Evolutionary conservation across 768 basidiomycete species (phyloP), one percentile per base, ranked within the genome.

Genomic region (Chalciporus sphaerocephalus): DNA sequence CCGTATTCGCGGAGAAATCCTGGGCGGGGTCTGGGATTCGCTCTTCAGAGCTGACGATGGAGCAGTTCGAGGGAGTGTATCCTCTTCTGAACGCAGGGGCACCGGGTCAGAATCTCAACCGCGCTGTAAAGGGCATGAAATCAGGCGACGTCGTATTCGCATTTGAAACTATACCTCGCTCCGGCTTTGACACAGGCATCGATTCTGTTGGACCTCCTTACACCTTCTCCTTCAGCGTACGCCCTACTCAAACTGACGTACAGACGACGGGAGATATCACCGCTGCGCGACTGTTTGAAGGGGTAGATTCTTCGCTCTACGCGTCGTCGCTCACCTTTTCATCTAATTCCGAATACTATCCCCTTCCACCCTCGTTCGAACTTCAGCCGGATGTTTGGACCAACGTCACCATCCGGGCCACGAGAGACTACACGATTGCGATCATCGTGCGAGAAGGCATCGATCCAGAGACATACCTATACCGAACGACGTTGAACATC

Each of bases 151-250:
- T 62, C 4, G 61, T 74, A 22, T 71, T 65, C 30, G 38, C 54
- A 6, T 62, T 62, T 37, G 46, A 59, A 1, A 41, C 32, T 2
- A 32, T 64, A 7, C 46, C 56, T 5, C 38, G 25, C 20, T 34
- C 51, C 11, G 64, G 60, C 1, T 50, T 68, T 18, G 24, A 41
- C 36, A 70, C 71, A 0, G 51, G 51, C 6, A 56, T 69, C 42
- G 56, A 61, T 25, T 72, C 71, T 3, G 67, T 74, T 6, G 73
- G 73, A 8, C 73, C 73, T 6, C 72, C 71, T 9, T 74, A 74
- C 49, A 70, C 68, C 13, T 51, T 74, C 12, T 64, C 58, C 5
- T 73, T 73, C 60, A 62, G 58, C 18, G 57, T 74, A n/a, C 60
- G 64, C 16, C 69, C 69, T 12, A 30, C 49, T n/a, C n/a, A 51